Evolutionary conservation across 805 yeast species (phyloP), one percentile per base, ranked within the genome.

Genomic region (Zygosaccharomyces gambellarensis): DNA sequence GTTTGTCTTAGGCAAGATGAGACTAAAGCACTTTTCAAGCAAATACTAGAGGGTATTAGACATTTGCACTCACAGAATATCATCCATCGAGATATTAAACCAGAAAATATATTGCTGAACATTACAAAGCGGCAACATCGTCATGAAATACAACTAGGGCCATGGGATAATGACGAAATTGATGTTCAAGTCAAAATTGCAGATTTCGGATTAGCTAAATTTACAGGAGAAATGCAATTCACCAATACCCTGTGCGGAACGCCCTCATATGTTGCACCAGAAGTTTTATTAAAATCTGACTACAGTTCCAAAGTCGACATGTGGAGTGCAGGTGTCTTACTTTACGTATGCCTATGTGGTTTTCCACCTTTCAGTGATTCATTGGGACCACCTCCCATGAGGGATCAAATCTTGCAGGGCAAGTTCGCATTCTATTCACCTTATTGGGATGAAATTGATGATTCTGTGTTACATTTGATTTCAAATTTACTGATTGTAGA

Each of bases 181-280:
- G 82, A 81, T 51, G 77, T 86, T 6, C 69, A 69, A 51, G 89
- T 87, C 8, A 87, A 87, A 61, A 84, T 87, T 45, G 94, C 92
- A 0, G 95, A 87, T 67, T 87, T 87, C 67, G 97, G 97, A 0
- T 55, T 79, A 14, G 79, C 82, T 1, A 73, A 78, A 56, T 69
- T 72, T 42, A 74, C 86, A 39, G 92, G 92, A 5, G 89, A 84
- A 57, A 68, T 80, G 54, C 79, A 81, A 52, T 85, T 85, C 61
- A 85, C 95, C 8, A 82, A 82, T 57, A 87, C 95, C 0, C 66
- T 87, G 36, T 87, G 95, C 68, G 95, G 95, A 1, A 87, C 95
- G 0, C 95, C 95, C 0, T 89, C 92, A 0, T 87, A 87, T 61
- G 94, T 87, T 17, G 94, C 94, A 0, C 95, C 95, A 0, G 95